Evolutionary conservation across 495 filamentous ascomycete genomes (phyloP).

Genomic region (Chaetomidium leptoderma): DNA sequence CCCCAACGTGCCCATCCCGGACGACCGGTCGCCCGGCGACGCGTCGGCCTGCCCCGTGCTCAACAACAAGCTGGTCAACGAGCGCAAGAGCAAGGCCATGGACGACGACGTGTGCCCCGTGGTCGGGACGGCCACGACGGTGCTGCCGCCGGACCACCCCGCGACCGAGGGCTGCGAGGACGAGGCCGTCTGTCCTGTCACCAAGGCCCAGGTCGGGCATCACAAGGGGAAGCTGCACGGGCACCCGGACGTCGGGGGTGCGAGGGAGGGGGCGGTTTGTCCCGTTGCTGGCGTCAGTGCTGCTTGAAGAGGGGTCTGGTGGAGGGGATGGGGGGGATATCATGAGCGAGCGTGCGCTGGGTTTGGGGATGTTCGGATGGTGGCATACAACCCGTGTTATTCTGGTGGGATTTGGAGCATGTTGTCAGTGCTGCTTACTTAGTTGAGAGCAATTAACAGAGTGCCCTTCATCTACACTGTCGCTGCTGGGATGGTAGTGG

Average conservation of each 20-base stretch:
- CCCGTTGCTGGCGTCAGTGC: constrained; percentile 36
- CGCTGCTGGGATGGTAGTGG: too few relatives aligned
- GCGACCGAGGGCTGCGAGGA: constrained; percentile 37
- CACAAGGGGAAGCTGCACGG: constrained; percentile 43
- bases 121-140: constrained; percentile 43
- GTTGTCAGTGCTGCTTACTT: too few relatives aligned
- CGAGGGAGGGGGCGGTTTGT: constrained; percentile 34
- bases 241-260: constrained; percentile 35
- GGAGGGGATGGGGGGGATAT: background rate
- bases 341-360: background rate
- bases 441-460: too few relatives aligned
- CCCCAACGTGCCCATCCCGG: constrained; percentile 34
- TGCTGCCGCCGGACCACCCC: constrained; percentile 46
- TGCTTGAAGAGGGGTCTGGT: background rate
- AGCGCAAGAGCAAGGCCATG: constrained; percentile 42
- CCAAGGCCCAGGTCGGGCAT: constrained; percentile 45
- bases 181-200: constrained; percentile 48
- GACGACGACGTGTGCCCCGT: constrained; percentile 47
- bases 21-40: constrained; percentile 30
- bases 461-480: too few relatives aligned
- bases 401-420: too few relatives aligned
- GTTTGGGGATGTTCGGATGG: background rate
- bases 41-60: constrained; percentile 45
- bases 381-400: too few relatives aligned
- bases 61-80: constrained; percentile 35